Evolutionary conservation across 768 basidiomycete genomes (phyloP).

Genomic region (Pleurotus tuber-regium): DNA sequence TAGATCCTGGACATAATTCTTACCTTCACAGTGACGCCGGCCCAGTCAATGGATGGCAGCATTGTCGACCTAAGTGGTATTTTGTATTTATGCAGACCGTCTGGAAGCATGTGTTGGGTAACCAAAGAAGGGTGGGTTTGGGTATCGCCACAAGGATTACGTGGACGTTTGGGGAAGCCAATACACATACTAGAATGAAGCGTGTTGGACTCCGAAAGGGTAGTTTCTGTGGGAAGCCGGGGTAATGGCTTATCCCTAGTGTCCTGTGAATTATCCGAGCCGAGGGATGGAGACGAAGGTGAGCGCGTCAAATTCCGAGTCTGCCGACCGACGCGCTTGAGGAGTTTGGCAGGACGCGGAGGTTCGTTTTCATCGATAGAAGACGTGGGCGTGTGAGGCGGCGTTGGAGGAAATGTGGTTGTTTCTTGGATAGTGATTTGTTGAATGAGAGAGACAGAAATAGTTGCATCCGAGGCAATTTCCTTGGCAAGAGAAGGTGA

Average conservation of each 20-base stretch:
- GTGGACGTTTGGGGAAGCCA: slow-evolving; percentile 72
- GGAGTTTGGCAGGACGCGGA: slow-evolving; percentile 20
- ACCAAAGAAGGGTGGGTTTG: slow-evolving; percentile 45
- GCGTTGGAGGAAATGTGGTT: slow-evolving; percentile 38
- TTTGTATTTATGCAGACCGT: slow-evolving; percentile 64
- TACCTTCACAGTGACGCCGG: slow-evolving; percentile 67
- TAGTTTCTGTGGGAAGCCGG: slow-evolving; percentile 34
- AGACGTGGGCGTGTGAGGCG: slow-evolving; percentile 45
- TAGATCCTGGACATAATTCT: slow-evolving; percentile 16
- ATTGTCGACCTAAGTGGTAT: slow-evolving; percentile 54
- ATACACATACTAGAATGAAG: slow-evolving; percentile 53
- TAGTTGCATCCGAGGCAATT: slow-evolving; percentile 69
- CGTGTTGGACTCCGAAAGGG: slow-evolving; percentile 41
- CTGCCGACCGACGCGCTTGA: slow-evolving; percentile 32
- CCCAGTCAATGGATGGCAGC: slow-evolving; percentile 66
- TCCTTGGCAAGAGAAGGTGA: slow-evolving; percentile 55
- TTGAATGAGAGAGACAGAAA: slow-evolving; percentile 63
- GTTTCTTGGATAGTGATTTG: slow-evolving; percentile 53
- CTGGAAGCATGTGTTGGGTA: slow-evolving; percentile 50
- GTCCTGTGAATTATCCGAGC: slow-evolving; percentile 14
- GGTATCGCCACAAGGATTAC: slow-evolving; percentile 35
- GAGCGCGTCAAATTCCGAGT: slow-evolving; percentile 26
- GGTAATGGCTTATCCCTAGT: slow-evolving; percentile 41
- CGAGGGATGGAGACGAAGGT: slow-evolving; percentile 15
- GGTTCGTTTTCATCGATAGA: slow-evolving; percentile 42